phyloP scores from a whole-genome alignment of 73 alveolate species.

The Tetrahymena borealis region DNA sequence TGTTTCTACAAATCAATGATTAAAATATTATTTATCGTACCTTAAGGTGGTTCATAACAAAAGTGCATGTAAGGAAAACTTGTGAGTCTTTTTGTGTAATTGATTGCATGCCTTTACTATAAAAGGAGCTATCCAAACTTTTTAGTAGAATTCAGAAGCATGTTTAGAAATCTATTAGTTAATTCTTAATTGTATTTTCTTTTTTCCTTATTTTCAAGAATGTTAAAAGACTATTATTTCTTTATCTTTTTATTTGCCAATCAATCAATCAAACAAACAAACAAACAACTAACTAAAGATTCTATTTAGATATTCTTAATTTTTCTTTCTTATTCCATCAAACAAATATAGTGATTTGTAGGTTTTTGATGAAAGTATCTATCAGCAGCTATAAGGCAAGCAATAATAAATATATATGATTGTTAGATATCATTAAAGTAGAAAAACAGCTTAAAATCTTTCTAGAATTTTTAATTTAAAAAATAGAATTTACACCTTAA shows the following conservation, averaged over 20 bases:
- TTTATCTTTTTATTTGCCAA: neutral
- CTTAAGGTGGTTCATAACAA: neutral
- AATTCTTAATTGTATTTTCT: neutral
- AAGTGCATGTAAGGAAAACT: neutral
- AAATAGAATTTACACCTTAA: neutral
- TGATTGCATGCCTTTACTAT: neutral
- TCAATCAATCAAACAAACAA: neutral
- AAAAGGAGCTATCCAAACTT: neutral
- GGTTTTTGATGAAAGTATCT: neutral
- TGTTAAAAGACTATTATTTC: neutral
- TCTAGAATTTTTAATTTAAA: neutral
- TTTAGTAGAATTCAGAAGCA: neutral
- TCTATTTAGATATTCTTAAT: neutral
- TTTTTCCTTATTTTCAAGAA: neutral
- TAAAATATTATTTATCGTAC: neutral
- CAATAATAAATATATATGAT: too few relatives aligned
- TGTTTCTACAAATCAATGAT: neutral
- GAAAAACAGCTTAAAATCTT: neutral
- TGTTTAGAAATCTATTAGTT: neutral
- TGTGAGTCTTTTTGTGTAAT: neutral
- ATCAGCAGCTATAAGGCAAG: neutral
- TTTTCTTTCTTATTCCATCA: neutral
- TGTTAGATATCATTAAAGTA: neutral
- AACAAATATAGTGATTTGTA: neutral
- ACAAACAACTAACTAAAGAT: neutral